Evolutionary conservation across 2,329 filamentous ascomycete genomes (phyloP).

Genomic region (Pestalotiopsis sp.): DNA sequence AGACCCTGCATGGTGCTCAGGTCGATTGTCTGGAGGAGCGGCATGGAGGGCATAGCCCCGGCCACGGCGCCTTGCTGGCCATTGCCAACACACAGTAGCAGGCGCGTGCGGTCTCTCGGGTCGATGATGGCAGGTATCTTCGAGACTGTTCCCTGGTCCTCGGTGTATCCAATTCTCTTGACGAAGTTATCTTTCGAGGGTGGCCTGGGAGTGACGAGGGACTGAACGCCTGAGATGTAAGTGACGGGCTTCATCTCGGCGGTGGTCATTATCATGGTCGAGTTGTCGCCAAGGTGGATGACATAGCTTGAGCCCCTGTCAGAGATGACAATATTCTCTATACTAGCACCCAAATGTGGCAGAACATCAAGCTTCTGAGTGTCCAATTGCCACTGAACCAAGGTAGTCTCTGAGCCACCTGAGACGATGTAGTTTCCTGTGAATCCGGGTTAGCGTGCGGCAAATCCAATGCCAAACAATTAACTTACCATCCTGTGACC

Average conservation of each 20-base stretch:
- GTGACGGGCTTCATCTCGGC: conserved; percentile 83
- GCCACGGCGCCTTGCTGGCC: conserved; percentile 60
- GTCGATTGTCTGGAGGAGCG: conserved; percentile 81
- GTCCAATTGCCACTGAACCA: conserved; percentile 92
- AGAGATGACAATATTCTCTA: conserved; percentile 85
- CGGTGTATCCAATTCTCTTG: conserved; percentile 50
- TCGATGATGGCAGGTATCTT: conserved; percentile 63
- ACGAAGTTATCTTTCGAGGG: conserved; percentile 57
- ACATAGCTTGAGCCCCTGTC: conserved; percentile 79
- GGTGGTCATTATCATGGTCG: conserved; percentile 86
- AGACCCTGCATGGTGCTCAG: conserved; percentile 77
- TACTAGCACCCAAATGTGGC: conserved; percentile 85
- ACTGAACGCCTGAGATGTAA: conserved; percentile 83
- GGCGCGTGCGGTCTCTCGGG: conserved; percentile 62
- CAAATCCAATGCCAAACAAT: background rate
- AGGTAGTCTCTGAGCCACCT: conserved; percentile 84
- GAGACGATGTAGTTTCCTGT: conserved; percentile 91
- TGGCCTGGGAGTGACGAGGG: conserved; percentile 52
- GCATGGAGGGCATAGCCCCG: conserved; percentile 51
- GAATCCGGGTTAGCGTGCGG: conserved; percentile 18
- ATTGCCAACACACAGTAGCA: conserved; percentile 70
- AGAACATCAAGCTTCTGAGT: conserved; percentile 81
- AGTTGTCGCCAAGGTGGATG: conserved; percentile 88
- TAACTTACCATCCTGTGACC: conserved; percentile 83
- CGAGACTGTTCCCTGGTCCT: conserved; percentile 46